Evolutionary conservation across 1,139 yeast species (phyloP), one percentile per base, ranked within the genome.

Genomic region (Tardiomyces blankii): DNA sequence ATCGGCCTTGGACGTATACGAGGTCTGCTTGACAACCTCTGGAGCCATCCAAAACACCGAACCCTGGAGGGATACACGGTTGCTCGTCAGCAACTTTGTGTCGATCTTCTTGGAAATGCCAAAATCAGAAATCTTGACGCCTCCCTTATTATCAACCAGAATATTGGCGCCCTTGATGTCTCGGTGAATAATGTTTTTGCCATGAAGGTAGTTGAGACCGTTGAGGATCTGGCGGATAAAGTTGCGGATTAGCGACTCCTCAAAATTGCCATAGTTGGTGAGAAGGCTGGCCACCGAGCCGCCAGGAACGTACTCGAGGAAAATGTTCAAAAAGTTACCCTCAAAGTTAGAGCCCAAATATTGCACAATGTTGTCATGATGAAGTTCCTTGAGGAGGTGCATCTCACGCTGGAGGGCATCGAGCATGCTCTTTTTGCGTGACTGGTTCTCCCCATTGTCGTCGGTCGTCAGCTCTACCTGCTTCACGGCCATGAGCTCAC

Each of bases 301-400:
- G 42, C 96, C 96, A 60, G 89, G 95, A 68, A 98, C 91, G 66
- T 78, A 88, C 65, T 91, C 99, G 98, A 93, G 91, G 61, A 91
- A 93, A 39, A 91, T 83, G 62, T 87, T 89, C 19, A 91, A 97
- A 53, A 86, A 80, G 63, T 91, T 97, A 47, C 97, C 75, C 63
- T 91, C 98, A 3, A 91, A 96, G 64, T 91, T 98, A 38, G 91
- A 96, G 41, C 98, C 98, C 60, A 79, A 89, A 61, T 91, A 91
- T 60, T 89, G 96, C 9, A 91, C 97, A 55, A 91, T 85, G 60
- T 91, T 91, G 8, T 97, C 97, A 65, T 91, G 98, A 51, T 88
- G 82, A 53, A 91, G 72, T 82, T 89, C 86, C 64, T 91, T 97
- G 56, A 91, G 68, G 3, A 91, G 96, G 0, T 95, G 84, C 97